A percentile compares a stretch with the other conserved stretches of the same genome.
Conservation (phyloP, 257 asterid species). For the Handroanthus guayacan region DNA sequence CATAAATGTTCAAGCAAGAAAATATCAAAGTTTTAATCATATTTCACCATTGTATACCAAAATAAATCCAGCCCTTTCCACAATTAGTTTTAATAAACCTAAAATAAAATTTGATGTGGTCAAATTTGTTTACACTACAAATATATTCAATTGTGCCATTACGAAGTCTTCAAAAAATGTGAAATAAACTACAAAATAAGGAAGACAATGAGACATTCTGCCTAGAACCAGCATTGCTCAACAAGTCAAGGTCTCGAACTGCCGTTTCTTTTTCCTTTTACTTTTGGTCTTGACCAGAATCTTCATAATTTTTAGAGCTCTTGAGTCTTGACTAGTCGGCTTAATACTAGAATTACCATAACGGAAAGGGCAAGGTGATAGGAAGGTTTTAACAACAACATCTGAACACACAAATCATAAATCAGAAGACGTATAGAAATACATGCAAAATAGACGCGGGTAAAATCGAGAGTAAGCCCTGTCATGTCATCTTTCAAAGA, state of each 20-base stretch:
- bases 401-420: background rate
- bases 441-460: background rate
- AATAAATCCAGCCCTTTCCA: background rate
- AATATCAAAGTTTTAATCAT: background rate
- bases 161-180: background rate
- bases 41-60: background rate
- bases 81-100: background rate
- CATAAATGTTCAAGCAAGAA: background rate
- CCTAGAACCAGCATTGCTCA: background rate
- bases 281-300: background rate
- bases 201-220: background rate
- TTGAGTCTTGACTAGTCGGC: background rate
- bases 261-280: background rate
- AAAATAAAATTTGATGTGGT: background rate
- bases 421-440: slow-evolving; percentile 13
- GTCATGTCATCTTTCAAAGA: slow-evolving; percentile 2
- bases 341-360: background rate
- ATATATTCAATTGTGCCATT: background rate
- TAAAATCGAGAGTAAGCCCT: background rate
- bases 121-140: background rate
- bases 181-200: slow-evolving; percentile 1
- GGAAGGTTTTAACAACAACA: background rate
- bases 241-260: background rate
- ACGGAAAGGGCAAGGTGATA: background rate
- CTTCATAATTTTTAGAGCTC: slow-evolving; percentile 7